Conservation (phyloP, 257 asterid species). For the Primulina eburnea region DNA sequence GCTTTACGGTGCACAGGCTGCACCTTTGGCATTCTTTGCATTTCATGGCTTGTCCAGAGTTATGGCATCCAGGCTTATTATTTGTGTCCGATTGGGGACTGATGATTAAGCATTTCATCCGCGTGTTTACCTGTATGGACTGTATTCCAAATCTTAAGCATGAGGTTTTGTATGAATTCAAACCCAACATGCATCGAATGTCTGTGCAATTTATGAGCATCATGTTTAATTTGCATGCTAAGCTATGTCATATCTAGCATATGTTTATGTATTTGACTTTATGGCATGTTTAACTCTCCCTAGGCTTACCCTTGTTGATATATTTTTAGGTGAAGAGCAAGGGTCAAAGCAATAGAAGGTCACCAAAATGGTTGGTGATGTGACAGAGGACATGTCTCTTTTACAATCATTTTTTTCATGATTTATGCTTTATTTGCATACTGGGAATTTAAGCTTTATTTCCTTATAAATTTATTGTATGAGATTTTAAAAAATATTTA, state of each 20-base stretch:
- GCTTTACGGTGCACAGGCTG: not conserved
- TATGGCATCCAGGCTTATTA: not conserved
- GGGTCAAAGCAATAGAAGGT: not conserved
- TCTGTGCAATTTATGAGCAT: not conserved
- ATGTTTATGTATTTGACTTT: not conserved
- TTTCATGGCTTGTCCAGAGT: not conserved
- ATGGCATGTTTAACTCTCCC: not conserved
- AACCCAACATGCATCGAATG: not conserved
- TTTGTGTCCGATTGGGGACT: not conserved
- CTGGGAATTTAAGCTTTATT: not conserved
- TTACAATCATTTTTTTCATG: not conserved
- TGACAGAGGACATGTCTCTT: not conserved
- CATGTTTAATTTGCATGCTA: not conserved
- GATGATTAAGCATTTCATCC: not conserved
- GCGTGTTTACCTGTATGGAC: not conserved
- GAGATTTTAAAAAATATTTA: not conserved
- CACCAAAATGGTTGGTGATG: not conserved
- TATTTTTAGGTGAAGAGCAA: not conserved
- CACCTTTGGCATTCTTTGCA: not conserved
- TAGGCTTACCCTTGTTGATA: not conserved
- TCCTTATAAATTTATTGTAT: too few relatives aligned
- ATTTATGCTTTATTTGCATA: not conserved
- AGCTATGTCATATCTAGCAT: not conserved
- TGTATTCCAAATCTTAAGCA: not conserved
- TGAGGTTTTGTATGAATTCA: not conserved